phyloP scores from a whole-genome alignment of 2,329 filamentous ascomycete genomes.

The Microdochium paspali region DNA sequence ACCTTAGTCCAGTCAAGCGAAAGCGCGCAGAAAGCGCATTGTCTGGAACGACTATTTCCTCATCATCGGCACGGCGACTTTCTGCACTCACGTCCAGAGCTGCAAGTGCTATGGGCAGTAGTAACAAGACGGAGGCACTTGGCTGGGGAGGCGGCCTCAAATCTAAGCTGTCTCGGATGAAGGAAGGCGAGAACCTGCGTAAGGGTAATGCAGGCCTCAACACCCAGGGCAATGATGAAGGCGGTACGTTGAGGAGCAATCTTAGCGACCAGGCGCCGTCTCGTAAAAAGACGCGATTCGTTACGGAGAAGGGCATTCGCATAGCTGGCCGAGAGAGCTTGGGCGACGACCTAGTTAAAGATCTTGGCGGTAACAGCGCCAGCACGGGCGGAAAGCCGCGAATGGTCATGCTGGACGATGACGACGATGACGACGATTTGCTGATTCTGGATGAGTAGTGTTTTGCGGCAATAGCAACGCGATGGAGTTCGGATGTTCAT shows the following conservation, averaged over 20 bases:
- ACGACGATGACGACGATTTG: constrained; percentile 42
- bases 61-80: constrained; percentile 3
- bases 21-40: constrained; percentile 46
- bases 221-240: constrained; percentile 6
- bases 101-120: constrained; percentile 5
- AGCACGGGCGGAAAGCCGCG: constrained; percentile 8
- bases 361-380: neutral
- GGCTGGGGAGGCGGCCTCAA: constrained; percentile 50
- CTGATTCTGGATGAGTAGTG: constrained; percentile 21
- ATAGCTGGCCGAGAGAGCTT: constrained; percentile 70
- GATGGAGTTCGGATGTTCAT: no score
- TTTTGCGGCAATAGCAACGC: no score
- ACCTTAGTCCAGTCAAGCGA: constrained; percentile 51
- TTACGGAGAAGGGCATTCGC: constrained; percentile 67
- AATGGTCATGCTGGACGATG: constrained; percentile 21
- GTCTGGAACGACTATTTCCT: constrained; percentile 12
- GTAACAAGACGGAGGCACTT: constrained; percentile 18
- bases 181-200: constrained; percentile 43
- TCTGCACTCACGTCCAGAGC: constrained; percentile 12
- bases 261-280: constrained; percentile 33
- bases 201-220: neutral
- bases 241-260: constrained; percentile 12
- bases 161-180: constrained; percentile 52
- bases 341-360: constrained; percentile 34
- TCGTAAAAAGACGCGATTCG: constrained; percentile 69